Base-by-base conservation (phyloP, 1,284 basidiomycete genomes). In the Takashimella koratensis region DNA sequence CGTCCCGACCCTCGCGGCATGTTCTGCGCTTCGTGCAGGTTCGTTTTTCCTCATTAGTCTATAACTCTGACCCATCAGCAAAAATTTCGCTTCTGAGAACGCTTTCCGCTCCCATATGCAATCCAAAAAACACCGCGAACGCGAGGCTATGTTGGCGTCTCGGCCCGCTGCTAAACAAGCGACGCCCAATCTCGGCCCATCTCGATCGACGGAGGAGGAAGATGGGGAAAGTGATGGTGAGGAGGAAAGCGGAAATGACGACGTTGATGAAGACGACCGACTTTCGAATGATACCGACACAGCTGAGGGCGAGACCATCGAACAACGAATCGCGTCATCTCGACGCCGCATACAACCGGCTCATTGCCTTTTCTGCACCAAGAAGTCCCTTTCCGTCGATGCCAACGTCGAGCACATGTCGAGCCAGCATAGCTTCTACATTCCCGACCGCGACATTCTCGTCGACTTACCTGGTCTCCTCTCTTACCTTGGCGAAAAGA, bases 391-490 rank as follows among this genome's bases (percentile, higher is more conserved):
- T 0, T 78, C 83, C 1, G 75, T 93, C 27, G 80, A 84, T 5
- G 81, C 80, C 5, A 92, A 87, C 63, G 80, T 96, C 20, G 77
- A 80, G 0, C 96, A 98, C 79, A 98, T 99, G 96, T 84, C 86
- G 27, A 74, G 76, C 43, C 76, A 76, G 0, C 96, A 98, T 76
- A 92, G 92, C 23, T 98, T 98, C 82, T 98, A 96, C 80, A 81
- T 99, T 56, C 96, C 96, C 43, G 95, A 98, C 62, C 84, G 84
- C 40, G 90, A 97, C 43, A 95, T 90, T 73, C 84, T 98, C 57
- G 78, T 88, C 62, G 91, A 98, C 74, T 75, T 88, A 25, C 62
- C 83, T 1, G 96, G 95, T 2, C 82, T 99, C 26, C 77, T 98
- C 52, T 77, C 79, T 1, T 93, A 96, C 74, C 83, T 99, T 5